These are phyloP conservation scores for Kodamaea lidongshanica DNA, from an alignment of 805 yeast species.

Conservation along the genomic window DNA sequence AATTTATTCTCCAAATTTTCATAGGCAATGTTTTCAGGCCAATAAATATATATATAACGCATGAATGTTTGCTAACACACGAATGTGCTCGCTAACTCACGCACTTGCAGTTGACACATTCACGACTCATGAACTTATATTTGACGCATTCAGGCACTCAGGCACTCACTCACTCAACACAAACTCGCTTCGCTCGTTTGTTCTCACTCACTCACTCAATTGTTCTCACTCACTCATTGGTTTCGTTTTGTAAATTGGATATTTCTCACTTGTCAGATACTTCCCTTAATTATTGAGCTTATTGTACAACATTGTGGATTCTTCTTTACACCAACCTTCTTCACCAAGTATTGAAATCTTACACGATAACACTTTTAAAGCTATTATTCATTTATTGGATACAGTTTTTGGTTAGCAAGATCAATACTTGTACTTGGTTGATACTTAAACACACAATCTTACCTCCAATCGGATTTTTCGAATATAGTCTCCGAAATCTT, in stretches of 20 bases:
- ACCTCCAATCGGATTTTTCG: conserved; percentile 47
- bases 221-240: conserved; percentile 43
- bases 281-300: conserved; percentile 51
- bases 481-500: conserved; percentile 42
- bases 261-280: conserved; percentile 49
- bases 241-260: conserved; percentile 49
- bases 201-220: no score
- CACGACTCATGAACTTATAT: no score
- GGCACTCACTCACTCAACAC: no score
- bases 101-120: no score
- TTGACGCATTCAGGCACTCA: no score
- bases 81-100: no score
- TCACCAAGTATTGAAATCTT: conserved; percentile 24
- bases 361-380: conserved; percentile 41
- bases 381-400: conserved; percentile 57
- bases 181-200: no score
- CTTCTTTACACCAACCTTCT: conserved; percentile 19
- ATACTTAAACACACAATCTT: conserved; percentile 36
- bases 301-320: conserved; percentile 28
- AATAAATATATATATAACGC: no score
- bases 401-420: conserved; percentile 60
- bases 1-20: no score
- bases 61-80: no score
- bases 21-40: no score
- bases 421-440: conserved; percentile 53